Evolutionary conservation across 2,329 filamentous ascomycete species (phyloP), one percentile per base, ranked within the genome.

Genomic region (Monosporascus cannonballus): DNA sequence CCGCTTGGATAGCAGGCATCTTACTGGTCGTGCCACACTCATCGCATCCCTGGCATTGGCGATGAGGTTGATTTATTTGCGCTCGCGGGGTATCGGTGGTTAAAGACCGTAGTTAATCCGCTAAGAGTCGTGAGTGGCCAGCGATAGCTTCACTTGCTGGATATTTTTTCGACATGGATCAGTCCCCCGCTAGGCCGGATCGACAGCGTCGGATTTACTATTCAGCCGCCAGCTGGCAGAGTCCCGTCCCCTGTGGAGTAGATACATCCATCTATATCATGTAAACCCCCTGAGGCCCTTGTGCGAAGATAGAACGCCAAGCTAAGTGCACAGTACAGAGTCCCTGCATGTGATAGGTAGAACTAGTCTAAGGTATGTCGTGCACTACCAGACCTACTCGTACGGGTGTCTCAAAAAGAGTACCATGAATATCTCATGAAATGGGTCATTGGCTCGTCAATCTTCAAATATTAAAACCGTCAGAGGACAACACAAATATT

Each of bases 21-120:
- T 73, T 69, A 74, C 74, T 69, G 78, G 76, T 58, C 76, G 76
- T 76, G 74, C 75, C 67, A 74, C 73, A 66, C 77, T 81, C 79
- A 82, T 83, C 67, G 65, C 73, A 73, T 65, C 58, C 50, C 61
- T 52, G 52, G 57, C 51, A 48, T 47, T 46, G 45, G 52, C 53
- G 39, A 50, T 51, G 50, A 48, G 50, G 57, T 56, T 59, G 57
- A 51, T 60, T 52, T 59, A 54, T 59, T 55, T 63, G 53, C 51
- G 55, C 55, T 56, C 53, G 52, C 53, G 51, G 54, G 24, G 30
- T 27, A 51, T 47, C 15, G 41, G 44, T 36, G 25, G 50, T 27
- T 18, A 24, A 27, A 18, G 20, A 11, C 6, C 17, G 20, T 24
- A 15, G 6, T 25, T 17, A 24, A 14, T 44, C 11, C 3, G 41